phyloP scores from a whole-genome alignment of 2,329 filamentous ascomycete genomes.

The Botryotinia convoluta region DNA sequence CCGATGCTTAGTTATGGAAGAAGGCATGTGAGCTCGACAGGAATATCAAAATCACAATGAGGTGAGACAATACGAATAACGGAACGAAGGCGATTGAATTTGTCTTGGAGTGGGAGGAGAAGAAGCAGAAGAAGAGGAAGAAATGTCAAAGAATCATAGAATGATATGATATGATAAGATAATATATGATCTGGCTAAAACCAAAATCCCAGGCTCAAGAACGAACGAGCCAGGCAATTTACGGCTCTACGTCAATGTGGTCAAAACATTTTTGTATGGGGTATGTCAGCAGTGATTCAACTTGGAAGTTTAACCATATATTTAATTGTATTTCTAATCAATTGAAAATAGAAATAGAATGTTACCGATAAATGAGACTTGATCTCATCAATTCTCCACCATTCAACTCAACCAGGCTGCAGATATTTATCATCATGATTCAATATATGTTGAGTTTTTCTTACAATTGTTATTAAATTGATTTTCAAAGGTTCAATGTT shows the following conservation, averaged over 20 bases:
- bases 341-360: neutral
- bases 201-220: neutral
- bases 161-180: neutral
- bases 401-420: neutral
- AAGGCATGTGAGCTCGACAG: slow-evolving; percentile 38
- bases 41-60: neutral
- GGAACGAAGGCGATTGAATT: neutral
- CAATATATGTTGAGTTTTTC: neutral
- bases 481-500: neutral
- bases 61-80: neutral
- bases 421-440: neutral
- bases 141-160: neutral
- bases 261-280: neutral
- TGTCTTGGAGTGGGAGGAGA: neutral
- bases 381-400: neutral
- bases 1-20: slow-evolving; percentile 32
- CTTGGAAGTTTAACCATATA: neutral
- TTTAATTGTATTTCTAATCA: neutral
- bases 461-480: neutral
- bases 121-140: neutral
- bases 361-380: neutral
- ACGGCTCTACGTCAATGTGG: neutral
- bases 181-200: neutral
- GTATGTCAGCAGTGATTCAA: neutral
- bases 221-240: neutral